Evolutionary conservation across 768 basidiomycete genomes (phyloP), one percentile per base, ranked within the genome.

Genomic region (Phylloporus arenicola): DNA sequence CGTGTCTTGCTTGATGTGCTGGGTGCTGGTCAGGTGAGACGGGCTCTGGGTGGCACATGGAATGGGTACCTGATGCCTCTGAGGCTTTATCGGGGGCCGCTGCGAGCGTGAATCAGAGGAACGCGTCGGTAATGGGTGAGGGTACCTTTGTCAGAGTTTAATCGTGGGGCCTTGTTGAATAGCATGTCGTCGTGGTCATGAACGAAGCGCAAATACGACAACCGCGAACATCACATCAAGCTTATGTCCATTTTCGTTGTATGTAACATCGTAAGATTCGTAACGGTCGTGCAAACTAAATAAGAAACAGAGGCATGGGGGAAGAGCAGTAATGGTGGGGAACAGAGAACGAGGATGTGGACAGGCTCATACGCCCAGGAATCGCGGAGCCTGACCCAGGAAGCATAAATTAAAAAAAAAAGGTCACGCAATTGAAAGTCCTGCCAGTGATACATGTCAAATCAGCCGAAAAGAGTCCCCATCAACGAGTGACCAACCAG

Each of bases 91-190:
- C 73, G 52, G 39, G 49, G 31, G 33, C 27, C 3, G 34, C 57
- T 61, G n/a, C 17, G 20, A 19, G 17, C 3, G 25, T 19, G 3
- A 22, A 16, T 25, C 40, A 12, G 33, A 3, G 6, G 16, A 16
- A 34, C 14, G 4, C 3, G 33, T 16, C 7, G 30, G 4, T 22
- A n/a, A 7, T 25, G n/a, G 40, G 7, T 6, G 3, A 30, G 10
- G 29, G 34, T 38, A 43, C 48, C 59, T 54, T 52, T 63, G 17
- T 58, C 40, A 31, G 40, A 10, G 43, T 41, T 29, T 17, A 48
- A 58, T 37, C 57, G 79, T 72, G 77, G 62, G 3, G 77, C 78
- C 58, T 69, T 77, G 33, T 74, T 66, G 53, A 81, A 81, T 70
- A 75, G 27, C 64, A 65, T 65, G 41, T 47, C 27, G 46, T 25